A percentile compares a stretch with the other conserved stretches of the same genome.
These are phyloP conservation scores for Staphylotrichum tortipilum DNA, from an alignment of 495 filamentous ascomycete genomes.

Conservation along the genomic window DNA sequence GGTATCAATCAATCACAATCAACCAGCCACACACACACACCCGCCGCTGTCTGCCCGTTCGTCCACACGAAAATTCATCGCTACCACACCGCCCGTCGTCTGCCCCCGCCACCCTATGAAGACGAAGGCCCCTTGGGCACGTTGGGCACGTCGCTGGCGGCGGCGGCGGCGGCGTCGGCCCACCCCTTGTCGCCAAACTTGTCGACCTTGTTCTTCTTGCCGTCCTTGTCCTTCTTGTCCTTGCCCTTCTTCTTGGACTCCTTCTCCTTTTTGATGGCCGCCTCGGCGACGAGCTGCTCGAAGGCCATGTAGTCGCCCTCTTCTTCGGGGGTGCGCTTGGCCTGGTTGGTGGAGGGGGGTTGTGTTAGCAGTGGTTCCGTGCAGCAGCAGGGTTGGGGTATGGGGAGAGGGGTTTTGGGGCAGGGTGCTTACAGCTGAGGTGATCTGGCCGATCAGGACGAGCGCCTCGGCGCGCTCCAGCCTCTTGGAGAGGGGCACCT, in stretches of 20 bases:
- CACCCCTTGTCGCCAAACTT: constrained; percentile 20
- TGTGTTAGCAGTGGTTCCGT: constrained; percentile 14
- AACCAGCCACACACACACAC: no score
- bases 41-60: background rate
- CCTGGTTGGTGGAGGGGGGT: constrained; percentile 44
- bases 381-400: background rate
- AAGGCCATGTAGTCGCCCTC: constrained; percentile 99
- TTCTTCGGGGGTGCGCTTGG: constrained; percentile 84
- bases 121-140: constrained; percentile 28
- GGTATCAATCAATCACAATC: background rate
- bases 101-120: background rate
- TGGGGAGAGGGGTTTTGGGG: background rate
- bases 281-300: constrained; percentile 95
- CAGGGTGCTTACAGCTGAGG: constrained; percentile 65
- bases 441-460: constrained; percentile 79
- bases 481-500: constrained; percentile 71
- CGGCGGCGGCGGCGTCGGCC: constrained; percentile 22
- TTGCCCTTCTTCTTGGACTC: constrained; percentile 66
- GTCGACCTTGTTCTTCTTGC: constrained; percentile 52
- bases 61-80: no score
- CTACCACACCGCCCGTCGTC: no score
- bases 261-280: constrained; percentile 86
- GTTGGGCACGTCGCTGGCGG: constrained; percentile 36
- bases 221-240: constrained; percentile 46
- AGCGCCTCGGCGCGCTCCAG: constrained; percentile 85